Percentiles rank a stretch among this genome's conserved stretches.
Conservation (phyloP, 495 filamentous ascomycete genomes). For the Venustampulla echinocandica region DNA sequence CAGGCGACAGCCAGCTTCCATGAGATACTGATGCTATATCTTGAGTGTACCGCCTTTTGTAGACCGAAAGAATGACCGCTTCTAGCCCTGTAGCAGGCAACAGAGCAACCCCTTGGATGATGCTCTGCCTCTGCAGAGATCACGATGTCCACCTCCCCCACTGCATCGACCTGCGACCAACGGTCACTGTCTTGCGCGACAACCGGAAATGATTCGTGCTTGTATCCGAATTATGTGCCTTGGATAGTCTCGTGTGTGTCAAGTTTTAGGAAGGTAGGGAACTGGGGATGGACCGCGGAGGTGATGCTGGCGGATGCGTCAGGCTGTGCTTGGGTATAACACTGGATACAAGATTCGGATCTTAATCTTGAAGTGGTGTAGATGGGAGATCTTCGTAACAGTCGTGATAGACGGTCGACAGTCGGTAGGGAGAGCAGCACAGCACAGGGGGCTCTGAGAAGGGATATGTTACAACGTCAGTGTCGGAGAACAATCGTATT, state of each 20-base stretch:
- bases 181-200: slow-evolving; percentile 26
- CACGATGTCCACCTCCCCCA: slow-evolving; percentile 33
- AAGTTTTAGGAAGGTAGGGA: not conserved
- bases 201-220: slow-evolving; percentile 3
- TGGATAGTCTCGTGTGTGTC: not conserved
- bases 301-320: not conserved
- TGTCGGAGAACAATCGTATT: too few species aligned
- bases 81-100: slow-evolving; percentile 18
- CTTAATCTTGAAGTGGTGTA: too few species aligned
- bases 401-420: too few species aligned
- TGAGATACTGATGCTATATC: slow-evolving; percentile 5
- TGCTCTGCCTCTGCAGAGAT: slow-evolving; percentile 20
- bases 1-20: slow-evolving; percentile 5
- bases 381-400: too few species aligned
- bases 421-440: too few species aligned
- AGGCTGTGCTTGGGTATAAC: not conserved
- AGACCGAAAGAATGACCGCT: slow-evolving; percentile 9
- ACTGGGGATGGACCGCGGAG: not conserved
- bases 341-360: too few species aligned
- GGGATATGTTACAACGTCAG: too few species aligned
- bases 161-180: slow-evolving; percentile 35
- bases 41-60: not conserved
- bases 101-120: slow-evolving; percentile 12
- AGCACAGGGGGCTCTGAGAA: too few species aligned
- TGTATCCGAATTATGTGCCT: slow-evolving; percentile 5